phyloP scores from a whole-genome alignment of 192 early-diverging fungal genomes.

The Funneliformis geosporum region DNA sequence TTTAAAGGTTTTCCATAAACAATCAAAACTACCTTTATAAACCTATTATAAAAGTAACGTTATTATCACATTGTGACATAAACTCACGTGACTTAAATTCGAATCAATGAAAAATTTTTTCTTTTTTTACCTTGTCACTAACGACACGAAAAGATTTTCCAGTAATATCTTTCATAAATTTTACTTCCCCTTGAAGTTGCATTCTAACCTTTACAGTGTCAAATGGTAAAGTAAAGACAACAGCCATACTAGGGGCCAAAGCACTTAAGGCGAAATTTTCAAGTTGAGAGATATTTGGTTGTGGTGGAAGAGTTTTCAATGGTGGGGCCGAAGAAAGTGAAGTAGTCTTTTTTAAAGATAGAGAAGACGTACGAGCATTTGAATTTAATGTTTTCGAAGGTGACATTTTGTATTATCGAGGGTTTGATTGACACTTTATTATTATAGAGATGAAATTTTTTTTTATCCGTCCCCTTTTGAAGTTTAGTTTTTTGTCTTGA shows the following conservation, averaged over 20 bases:
- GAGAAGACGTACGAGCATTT: not conserved
- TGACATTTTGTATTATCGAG: not conserved
- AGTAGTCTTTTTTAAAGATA: not conserved
- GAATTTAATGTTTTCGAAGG: not conserved
- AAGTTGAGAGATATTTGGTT: slow-evolving; percentile 35
- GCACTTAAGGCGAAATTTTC: slow-evolving; percentile 68
- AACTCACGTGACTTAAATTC: not conserved
- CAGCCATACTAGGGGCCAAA: slow-evolving; percentile 65
- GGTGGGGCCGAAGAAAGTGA: slow-evolving; percentile 25
- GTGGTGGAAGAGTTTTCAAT: slow-evolving; percentile 21
- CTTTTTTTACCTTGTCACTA: slow-evolving; percentile 41
- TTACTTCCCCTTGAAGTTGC: slow-evolving; percentile 66
- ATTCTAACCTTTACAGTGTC: slow-evolving; percentile 77
- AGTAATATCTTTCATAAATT: slow-evolving; percentile 41
- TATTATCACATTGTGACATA: not conserved
- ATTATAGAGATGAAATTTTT: no score
- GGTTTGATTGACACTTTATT: not conserved
- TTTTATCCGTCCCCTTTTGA: no score
- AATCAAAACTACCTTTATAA: slow-evolving; percentile 69
- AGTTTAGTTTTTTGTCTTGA: no score
- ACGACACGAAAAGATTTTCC: slow-evolving; percentile 40
- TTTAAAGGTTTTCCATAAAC: slow-evolving; percentile 63
- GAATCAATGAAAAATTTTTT: no score
- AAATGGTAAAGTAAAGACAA: slow-evolving; percentile 77
- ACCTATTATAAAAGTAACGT: slow-evolving; percentile 32